phyloP scores from a whole-genome alignment of 495 filamentous ascomycete species.

The Hypoxylon fragiforme region DNA sequence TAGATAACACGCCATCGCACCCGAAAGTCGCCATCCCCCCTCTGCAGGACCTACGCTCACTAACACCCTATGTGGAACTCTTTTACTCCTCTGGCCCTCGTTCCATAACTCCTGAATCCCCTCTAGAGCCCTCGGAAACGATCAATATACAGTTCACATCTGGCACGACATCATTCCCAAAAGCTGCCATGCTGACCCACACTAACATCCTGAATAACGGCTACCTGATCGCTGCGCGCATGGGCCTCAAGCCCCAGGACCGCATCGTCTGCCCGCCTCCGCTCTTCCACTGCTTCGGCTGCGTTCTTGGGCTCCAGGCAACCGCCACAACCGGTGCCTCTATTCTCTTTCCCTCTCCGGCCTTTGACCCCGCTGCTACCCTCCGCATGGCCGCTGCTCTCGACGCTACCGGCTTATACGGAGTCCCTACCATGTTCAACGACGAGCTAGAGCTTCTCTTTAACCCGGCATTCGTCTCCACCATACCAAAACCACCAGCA shows the following conservation, averaged over 20 bases:
- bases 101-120: conserved; percentile 46
- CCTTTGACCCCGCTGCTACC: conserved; percentile 78
- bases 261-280: conserved; percentile 85
- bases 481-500: conserved; percentile 13
- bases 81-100: conserved; percentile 37
- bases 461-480: conserved; percentile 45
- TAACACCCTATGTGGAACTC: conserved; percentile 61
- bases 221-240: conserved; percentile 74
- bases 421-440: conserved; percentile 95
- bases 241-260: conserved; percentile 74
- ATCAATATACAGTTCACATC: conserved; percentile 98
- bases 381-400: conserved; percentile 74
- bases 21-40: conserved; percentile 37
- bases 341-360: conserved; percentile 85
- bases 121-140: conserved; percentile 68
- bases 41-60: conserved; percentile 21
- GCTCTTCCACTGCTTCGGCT: conserved; percentile 92
- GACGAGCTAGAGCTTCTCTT: conserved; percentile 78
- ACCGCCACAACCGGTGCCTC: conserved; percentile 83
- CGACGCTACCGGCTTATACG: conserved; percentile 82
- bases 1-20: conserved; percentile 75
- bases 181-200: conserved; percentile 89
- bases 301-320: conserved; percentile 90
- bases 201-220: conserved; percentile 89
- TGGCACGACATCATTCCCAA: conserved; percentile 86